Percentiles rank a stretch among this genome's conserved stretches.
Evolutionary conservation across 2,329 filamentous ascomycete species (phyloP).

Genomic region (Ceratocystis cacaofunesta): DNA sequence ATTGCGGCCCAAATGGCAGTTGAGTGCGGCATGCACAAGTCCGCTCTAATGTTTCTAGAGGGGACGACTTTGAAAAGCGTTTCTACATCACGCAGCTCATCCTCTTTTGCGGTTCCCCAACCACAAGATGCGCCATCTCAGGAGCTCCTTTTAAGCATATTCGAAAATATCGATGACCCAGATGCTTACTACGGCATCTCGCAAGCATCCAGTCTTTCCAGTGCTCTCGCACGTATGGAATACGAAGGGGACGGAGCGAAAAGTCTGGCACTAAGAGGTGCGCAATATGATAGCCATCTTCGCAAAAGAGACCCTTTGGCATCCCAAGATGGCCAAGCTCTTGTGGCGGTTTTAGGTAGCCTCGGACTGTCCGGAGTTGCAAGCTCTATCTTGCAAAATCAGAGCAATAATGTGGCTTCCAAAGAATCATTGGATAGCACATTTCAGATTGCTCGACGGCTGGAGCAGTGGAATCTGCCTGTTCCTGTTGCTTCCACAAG

Average conservation of each 20-base stretch:
- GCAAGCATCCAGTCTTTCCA: constrained; percentile 59
- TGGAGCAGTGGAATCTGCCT: constrained; percentile 87
- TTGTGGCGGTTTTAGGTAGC: constrained; percentile 62
- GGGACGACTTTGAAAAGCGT: constrained; percentile 27
- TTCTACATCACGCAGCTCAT: constrained; percentile 35
- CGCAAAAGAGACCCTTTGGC: constrained; percentile 42
- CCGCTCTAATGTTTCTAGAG: constrained; percentile 71
- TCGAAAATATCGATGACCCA: constrained; percentile 85
- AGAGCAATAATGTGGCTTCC: constrained; percentile 41
- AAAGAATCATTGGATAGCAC: constrained; percentile 50
- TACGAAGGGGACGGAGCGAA: constrained; percentile 81
- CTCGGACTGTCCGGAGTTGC: constrained; percentile 79
- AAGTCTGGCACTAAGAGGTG: constrained; percentile 77
- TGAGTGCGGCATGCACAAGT: constrained; percentile 71
- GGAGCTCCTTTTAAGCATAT: constrained; percentile 65
- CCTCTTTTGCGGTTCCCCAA: constrained; percentile 48
- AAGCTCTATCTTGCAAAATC: constrained; percentile 59
- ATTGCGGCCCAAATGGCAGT: constrained; percentile 57
- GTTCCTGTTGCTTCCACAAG: constrained; percentile 48
- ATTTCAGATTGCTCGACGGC: constrained; percentile 61
- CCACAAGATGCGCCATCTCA: constrained; percentile 21
- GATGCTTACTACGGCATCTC: constrained; percentile 90
- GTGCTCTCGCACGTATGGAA: constrained; percentile 67
- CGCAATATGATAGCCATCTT: constrained; percentile 77
- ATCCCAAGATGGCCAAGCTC: constrained; percentile 46